Percentiles rank a stretch among this genome's conserved stretches.
phyloP scores from a whole-genome alignment of 176 grass and related monocot species.

The Panicum miliaceum region DNA sequence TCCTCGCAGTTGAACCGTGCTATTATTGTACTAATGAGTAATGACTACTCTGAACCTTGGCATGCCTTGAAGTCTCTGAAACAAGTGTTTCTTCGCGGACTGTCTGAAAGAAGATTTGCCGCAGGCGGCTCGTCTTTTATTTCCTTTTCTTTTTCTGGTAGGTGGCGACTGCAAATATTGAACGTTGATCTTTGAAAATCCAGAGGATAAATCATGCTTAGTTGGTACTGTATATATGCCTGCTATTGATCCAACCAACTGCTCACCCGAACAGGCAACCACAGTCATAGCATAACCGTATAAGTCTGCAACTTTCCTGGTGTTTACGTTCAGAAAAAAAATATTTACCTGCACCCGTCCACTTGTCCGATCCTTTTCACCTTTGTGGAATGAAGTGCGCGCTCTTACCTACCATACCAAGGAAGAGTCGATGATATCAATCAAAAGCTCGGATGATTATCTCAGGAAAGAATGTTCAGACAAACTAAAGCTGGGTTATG shows the following conservation, averaged over 20 bases:
- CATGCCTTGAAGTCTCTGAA: neutral
- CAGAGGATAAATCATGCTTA: neutral
- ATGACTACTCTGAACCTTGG: neutral
- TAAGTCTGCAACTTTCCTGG: neutral
- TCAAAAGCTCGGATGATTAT: too few relatives aligned
- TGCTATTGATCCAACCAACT: neutral
- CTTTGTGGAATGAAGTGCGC: neutral
- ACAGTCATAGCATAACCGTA: neutral
- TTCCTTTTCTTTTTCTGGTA: neutral
- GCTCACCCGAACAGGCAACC: neutral
- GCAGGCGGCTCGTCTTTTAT: neutral
- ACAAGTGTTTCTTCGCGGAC: neutral
- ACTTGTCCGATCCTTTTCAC: neutral
- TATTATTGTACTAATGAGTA: neutral
- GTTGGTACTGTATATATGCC: too few relatives aligned
- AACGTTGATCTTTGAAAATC: slow-evolving; percentile 15
- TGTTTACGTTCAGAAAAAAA: neutral
- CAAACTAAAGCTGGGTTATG: too few relatives aligned
- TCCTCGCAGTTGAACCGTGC: neutral
- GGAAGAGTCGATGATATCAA: too few relatives aligned
- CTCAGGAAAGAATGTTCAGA: too few relatives aligned
- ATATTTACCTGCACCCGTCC: neutral
- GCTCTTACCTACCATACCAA: too few relatives aligned
- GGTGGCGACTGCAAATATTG: slow-evolving; percentile 8
- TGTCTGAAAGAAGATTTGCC: slow-evolving; percentile 1